Percentiles rank a stretch among this genome's conserved stretches.
These are phyloP conservation scores for Picea mariana DNA, from an alignment of 83 land plant species.

Conservation along the genomic window DNA sequence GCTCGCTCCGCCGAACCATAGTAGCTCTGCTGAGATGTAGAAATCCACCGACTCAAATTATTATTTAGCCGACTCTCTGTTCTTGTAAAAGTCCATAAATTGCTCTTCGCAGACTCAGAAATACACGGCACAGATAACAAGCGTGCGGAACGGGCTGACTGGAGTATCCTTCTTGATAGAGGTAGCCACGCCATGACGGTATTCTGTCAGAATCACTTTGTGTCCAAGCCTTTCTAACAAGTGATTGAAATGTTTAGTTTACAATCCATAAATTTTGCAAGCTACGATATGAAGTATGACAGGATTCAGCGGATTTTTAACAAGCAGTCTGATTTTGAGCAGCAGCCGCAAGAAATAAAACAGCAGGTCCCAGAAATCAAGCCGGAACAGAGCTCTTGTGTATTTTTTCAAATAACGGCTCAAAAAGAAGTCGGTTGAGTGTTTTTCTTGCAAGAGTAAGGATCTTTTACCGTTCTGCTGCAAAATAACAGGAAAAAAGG, in stretches of 20 bases:
- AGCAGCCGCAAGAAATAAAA: no score
- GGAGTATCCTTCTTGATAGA: conserved; percentile 3
- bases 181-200: background rate
- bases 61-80: background rate
- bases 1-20: background rate
- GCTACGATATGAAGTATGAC: no score
- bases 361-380: no score
- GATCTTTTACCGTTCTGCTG: no score
- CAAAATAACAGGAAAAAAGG: no score
- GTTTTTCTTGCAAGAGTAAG: no score
- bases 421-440: no score
- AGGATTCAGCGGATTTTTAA: background rate
- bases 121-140: background rate
- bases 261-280: background rate
- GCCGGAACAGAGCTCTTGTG: no score
- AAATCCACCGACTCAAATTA: background rate
- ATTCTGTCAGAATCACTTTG: background rate
- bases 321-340: background rate
- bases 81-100: background rate
- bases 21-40: background rate
- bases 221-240: background rate
- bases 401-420: no score
- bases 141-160: background rate
- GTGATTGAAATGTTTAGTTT: background rate
- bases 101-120: background rate